phyloP scores from a whole-genome alignment of 345 rosid species.

The Gossypium stocksii region DNA sequence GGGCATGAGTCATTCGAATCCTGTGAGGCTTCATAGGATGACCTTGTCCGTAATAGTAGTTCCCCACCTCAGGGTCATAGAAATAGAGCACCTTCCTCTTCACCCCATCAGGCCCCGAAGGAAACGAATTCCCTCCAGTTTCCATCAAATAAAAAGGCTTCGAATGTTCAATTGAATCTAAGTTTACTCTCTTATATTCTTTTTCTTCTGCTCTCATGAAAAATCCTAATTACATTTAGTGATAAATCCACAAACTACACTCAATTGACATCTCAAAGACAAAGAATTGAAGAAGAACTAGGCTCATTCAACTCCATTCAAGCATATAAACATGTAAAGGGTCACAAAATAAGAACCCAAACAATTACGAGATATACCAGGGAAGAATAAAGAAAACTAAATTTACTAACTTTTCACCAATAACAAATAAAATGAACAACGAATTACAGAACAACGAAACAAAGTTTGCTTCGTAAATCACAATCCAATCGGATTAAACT shows the following conservation, averaged over 20 bases:
- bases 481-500: background rate
- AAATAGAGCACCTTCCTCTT: slow-evolving; percentile 64
- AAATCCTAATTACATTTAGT: background rate
- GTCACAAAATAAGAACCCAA: background rate
- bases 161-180: background rate
- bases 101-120: slow-evolving; percentile 55
- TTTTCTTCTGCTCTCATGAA: background rate
- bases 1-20: slow-evolving; percentile 58
- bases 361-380: background rate
- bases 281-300: background rate
- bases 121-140: slow-evolving; percentile 50
- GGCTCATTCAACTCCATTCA: background rate
- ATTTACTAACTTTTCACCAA: background rate
- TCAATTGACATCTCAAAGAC: background rate
- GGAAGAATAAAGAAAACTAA: background rate
- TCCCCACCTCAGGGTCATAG: slow-evolving; percentile 68
- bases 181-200: background rate
- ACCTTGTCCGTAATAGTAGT: slow-evolving; percentile 59
- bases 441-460: background rate
- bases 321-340: background rate
- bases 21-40: slow-evolving; percentile 69
- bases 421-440: background rate
- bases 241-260: background rate
- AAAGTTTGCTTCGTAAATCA: background rate
- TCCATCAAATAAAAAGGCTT: slow-evolving; percentile 32